Evolutionary conservation across 345 rosid genomes (phyloP), one percentile per base, ranked within the genome.

Genomic region (Lepidium aucheri): DNA sequence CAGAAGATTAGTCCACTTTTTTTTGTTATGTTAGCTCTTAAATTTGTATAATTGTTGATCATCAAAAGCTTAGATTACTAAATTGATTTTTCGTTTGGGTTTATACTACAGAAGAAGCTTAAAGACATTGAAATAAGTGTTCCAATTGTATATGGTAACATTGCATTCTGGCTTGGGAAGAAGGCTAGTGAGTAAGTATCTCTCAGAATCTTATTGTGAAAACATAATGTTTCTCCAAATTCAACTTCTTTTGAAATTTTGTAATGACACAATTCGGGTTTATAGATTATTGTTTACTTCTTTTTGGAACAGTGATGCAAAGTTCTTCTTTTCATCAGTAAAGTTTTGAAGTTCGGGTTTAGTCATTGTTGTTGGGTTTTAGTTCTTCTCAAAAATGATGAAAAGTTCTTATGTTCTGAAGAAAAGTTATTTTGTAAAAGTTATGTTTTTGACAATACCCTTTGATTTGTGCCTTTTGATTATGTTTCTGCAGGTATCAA

Each of bases 131-230:
- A 88, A 72, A 73, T 88, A 73, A 81, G 88, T 66, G 72, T 86
- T 70, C 96, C 96, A 11, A 75, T 88, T 59, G 91, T 88, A 53
- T 85, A 81, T 12, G 91, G 96, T 16, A 86, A 86, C 24, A 59
- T 84, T 43, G 87, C 91, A 24, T 86, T 83, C 53, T 88, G 96
- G 91, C 91, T 88, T 54, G 91, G 91, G 28, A 86, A 88, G 77
- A 86, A 83, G 80, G 91, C 96, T 46, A 86, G 84, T 53, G 95
- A 88, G 91, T 88, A 78, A 79, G 86, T 80, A 30, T 10, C 72
- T 49, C 50, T 63, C 9, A 53, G 6, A 13, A 20, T 44, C 17
- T 54, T 45, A 51, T 12, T 33, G 35, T 54, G 3, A 16, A 53
- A 45, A 17, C 51, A 12, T 22, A 44, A 3, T 44, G 17, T 13